Evolutionary conservation across 768 basidiomycete species (phyloP).

Genomic region (Mycena olivaceomarginata): DNA sequence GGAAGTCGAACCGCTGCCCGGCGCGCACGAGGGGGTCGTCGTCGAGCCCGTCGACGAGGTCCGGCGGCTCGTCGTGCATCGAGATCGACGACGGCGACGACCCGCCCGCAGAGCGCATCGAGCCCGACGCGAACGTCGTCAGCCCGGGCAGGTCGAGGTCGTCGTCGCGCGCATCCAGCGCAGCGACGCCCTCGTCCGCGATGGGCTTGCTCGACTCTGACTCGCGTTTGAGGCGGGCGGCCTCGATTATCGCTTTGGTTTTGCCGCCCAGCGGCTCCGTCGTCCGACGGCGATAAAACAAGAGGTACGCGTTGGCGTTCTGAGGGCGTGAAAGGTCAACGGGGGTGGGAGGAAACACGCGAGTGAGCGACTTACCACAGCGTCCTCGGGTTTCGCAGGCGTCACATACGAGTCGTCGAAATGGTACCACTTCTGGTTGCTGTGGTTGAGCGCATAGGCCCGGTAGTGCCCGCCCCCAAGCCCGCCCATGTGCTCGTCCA

Average conservation of each 20-base stretch:
- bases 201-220: conserved; percentile 37
- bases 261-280: conserved; percentile 88
- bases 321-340: conserved; percentile 49
- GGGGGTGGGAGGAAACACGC: conserved; percentile 9
- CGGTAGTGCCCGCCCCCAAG: conserved; percentile 98
- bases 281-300: conserved; percentile 96
- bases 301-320: conserved; percentile 96
- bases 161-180: conserved; percentile 29
- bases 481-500: conserved; percentile 98
- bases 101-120: conserved; percentile 14
- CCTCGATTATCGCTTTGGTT: conserved; percentile 81
- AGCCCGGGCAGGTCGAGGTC: conserved; percentile 36
- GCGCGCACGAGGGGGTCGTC: conserved; percentile 57
- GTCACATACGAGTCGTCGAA: conserved; percentile 96
- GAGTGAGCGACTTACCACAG: conserved; percentile 79
- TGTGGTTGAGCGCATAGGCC: conserved; percentile 91
- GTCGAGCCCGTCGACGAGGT: conserved; percentile 59
- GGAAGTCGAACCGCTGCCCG: conserved; percentile 63
- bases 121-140: conserved; percentile 30
- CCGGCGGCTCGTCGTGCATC: conserved; percentile 63
- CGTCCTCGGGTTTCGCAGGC: conserved; percentile 71
- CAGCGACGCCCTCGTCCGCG: conserved; percentile 1
- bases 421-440: conserved; percentile 94
- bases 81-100: conserved; percentile 43
- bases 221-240: conserved; percentile 64